These are phyloP conservation scores for Periglandula ipomoeae DNA, from an alignment of 2,329 filamentous ascomycete species.

Conservation along the genomic window DNA sequence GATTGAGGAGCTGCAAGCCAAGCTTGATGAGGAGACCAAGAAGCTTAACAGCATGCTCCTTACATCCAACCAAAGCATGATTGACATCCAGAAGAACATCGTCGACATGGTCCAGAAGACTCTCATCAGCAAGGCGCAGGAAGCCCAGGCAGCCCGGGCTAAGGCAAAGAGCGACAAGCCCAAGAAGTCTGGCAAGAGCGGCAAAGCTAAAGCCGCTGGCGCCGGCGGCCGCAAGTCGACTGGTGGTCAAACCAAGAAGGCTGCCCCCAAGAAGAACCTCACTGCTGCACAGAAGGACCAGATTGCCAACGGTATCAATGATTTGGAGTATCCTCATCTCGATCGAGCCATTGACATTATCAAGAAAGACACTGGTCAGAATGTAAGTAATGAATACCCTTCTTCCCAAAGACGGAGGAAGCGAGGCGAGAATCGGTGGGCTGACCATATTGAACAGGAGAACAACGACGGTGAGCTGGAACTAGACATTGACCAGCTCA, in stretches of 20 bases:
- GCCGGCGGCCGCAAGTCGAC: constrained; percentile 34
- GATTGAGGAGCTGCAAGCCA: constrained; percentile 42
- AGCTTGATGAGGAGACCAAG: constrained; percentile 46
- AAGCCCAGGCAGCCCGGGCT: constrained; percentile 42
- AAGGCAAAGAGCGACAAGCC: constrained; percentile 50
- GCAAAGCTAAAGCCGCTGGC: constrained; percentile 41
- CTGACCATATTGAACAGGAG: constrained; percentile 30
- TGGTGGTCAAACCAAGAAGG: constrained; percentile 32
- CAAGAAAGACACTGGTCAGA: constrained; percentile 71
- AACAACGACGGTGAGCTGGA: constrained; percentile 51
- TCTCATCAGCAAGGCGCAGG: constrained; percentile 62
- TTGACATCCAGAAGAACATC: constrained; percentile 51
- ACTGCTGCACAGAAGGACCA: constrained; percentile 81
- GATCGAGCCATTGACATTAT: constrained; percentile 81
- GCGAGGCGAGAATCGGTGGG: not conserved
- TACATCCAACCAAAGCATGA: constrained; percentile 41
- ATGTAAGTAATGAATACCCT: constrained; percentile 40
- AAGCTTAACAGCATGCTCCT: constrained; percentile 48
- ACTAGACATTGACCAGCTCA: constrained; percentile 49
- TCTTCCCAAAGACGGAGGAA: too few relatives aligned
- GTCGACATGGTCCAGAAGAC: constrained; percentile 59
- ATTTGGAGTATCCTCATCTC: constrained; percentile 69
- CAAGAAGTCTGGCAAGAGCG: constrained; percentile 44
- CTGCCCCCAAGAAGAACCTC: constrained; percentile 40
- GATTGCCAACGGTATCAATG: constrained; percentile 77